Evolutionary conservation across 2,329 filamentous ascomycete genomes (phyloP).

Genomic region (Plectosphaerella sp.): DNA sequence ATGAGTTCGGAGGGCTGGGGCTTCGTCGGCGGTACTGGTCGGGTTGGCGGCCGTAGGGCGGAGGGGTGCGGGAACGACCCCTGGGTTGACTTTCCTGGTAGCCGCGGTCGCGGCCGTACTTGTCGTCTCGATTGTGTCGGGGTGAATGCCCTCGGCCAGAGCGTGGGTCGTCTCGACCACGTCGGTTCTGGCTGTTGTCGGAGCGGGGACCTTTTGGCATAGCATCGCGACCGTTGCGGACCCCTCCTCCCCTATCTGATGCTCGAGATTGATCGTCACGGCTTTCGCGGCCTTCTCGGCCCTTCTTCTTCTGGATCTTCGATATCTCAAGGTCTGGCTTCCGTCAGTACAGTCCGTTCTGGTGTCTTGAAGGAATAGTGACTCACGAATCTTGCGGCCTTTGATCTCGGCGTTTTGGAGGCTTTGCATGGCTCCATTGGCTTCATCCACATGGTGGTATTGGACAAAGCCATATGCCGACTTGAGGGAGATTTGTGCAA

Average conservation of each 20-base stretch:
- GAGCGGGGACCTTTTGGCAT: conserved; percentile 39
- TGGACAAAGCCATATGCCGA: conserved; percentile 97
- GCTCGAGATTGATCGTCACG: conserved; percentile 53
- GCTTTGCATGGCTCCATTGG: conserved; percentile 66
- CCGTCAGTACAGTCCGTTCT: not conserved
- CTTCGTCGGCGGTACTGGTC: conserved; percentile 63
- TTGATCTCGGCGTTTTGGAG: conserved; percentile 79
- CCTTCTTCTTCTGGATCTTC: conserved; percentile 76
- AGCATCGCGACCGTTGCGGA: conserved; percentile 34
- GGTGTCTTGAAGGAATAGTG: not conserved
- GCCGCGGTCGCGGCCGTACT: conserved; percentile 47
- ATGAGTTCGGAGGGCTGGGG: conserved; percentile 52
- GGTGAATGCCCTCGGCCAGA: conserved; percentile 57
- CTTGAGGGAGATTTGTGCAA: conserved; percentile 95
- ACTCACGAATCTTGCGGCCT: conserved; percentile 90
- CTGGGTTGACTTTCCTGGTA: conserved; percentile 40
- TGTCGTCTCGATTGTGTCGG: conserved; percentile 56
- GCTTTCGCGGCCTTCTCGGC: conserved; percentile 17
- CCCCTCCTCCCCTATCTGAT: conserved; percentile 48
- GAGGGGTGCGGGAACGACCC: conserved; percentile 68
- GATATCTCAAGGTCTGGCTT: conserved; percentile 79
- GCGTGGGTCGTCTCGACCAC: conserved; percentile 60
- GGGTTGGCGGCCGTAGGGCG: conserved; percentile 35
- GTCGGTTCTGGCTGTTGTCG: conserved; percentile 42
- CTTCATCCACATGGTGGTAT: conserved; percentile 74